phyloP scores from a whole-genome alignment of 2,329 filamentous ascomycete genomes.

The Fusarium concolor region DNA sequence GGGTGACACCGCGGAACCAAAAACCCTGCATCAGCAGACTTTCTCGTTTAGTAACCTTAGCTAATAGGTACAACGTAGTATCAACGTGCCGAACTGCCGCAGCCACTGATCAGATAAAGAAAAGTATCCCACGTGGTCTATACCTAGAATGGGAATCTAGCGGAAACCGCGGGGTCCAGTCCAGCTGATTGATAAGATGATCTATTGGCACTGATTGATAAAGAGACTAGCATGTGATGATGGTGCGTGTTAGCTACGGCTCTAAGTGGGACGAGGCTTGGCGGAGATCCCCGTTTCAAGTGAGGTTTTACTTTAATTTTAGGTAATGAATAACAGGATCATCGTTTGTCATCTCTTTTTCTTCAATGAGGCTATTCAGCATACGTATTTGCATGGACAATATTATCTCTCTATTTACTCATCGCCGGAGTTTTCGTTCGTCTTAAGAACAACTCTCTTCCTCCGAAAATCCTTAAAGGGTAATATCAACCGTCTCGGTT shows the following conservation, averaged over 20 bases:
- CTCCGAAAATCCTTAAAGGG: background rate
- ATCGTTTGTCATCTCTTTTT: no score
- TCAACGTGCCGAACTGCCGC: conserved; percentile 1
- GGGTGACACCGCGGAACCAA: background rate
- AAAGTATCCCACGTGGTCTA: background rate
- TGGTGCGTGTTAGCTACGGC: background rate
- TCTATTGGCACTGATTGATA: conserved; percentile 1
- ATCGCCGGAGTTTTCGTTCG: no score
- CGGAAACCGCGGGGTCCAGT: background rate
- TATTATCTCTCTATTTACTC: no score
- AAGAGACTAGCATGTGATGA: background rate
- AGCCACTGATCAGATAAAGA: conserved; percentile 4
- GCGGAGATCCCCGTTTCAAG: background rate
- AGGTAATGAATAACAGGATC: background rate
- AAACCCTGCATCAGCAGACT: background rate
- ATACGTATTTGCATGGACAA: no score
- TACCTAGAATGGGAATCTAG: background rate
- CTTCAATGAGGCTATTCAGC: no score
- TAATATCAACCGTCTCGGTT: background rate
- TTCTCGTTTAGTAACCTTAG: background rate
- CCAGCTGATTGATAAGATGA: conserved; percentile 8
- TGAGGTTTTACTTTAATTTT: background rate
- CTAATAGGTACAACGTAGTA: no score
- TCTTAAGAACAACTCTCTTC: no score
- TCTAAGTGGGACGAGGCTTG: background rate